Percentiles rank a stretch among this genome's conserved stretches.
These are phyloP conservation scores for Cyclotella distinguenda DNA, from an alignment of 108 stramenopile species.

Conservation along the genomic window DNA sequence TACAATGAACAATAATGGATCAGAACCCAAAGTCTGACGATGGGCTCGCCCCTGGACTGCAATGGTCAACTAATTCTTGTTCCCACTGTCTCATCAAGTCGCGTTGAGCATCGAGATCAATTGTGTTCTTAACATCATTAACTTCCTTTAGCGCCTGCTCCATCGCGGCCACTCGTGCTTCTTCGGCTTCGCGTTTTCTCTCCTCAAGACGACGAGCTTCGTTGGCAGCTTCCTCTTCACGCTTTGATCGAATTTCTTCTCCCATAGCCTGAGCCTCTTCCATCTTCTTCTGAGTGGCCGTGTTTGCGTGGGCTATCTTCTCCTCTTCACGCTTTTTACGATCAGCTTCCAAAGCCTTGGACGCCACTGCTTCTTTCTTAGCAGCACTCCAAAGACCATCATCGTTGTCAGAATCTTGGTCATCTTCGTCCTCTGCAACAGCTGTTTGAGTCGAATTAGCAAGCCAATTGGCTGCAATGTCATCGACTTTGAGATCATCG, in stretches of 20 bases:
- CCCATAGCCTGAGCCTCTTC: conserved; percentile 77
- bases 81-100: conserved; percentile 84
- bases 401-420: conserved; percentile 47
- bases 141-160: conserved; percentile 67
- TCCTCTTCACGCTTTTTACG: conserved; percentile 84
- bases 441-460: conserved; percentile 41
- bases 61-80: conserved; percentile 73
- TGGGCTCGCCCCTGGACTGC: conserved; percentile 74
- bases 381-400: conserved; percentile 87
- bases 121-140: conserved; percentile 77
- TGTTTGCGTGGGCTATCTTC: conserved; percentile 72
- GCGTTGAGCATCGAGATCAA: conserved; percentile 84
- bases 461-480: conserved; percentile 69
- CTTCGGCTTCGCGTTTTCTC: conserved; percentile 70
- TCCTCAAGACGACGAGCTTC: conserved; percentile 71
- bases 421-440: conserved; percentile 14
- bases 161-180: conserved; percentile 64
- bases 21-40: conserved; percentile 91
- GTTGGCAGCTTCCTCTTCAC: conserved; percentile 67
- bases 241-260: conserved; percentile 74
- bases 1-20: conserved; percentile 17
- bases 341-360: conserved; percentile 77
- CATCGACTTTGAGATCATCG: conserved; percentile 50
- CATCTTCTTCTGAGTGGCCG: conserved; percentile 64
- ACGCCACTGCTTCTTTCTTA: conserved; percentile 65